Base-by-base conservation (phyloP, 805 yeast genomes). In the Starmerella gropengiesseri region DNA sequence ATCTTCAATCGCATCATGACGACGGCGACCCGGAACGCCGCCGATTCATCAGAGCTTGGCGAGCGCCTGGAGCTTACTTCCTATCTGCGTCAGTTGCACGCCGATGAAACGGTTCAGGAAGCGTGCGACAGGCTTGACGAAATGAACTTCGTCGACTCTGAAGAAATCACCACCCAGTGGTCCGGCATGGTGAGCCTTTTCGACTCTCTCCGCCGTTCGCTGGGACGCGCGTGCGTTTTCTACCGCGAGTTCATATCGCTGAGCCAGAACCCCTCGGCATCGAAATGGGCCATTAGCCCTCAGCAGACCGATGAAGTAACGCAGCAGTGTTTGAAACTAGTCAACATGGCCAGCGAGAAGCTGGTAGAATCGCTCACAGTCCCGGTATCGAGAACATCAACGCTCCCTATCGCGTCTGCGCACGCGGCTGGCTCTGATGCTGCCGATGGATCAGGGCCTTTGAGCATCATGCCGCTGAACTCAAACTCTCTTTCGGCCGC, bases 401-500 rank as follows among this genome's bases (percentile, higher is more conserved):
- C 35, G 3, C 42, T 47, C 25, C 53, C 51, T 7, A 38, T 48
- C 4, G 48, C 54, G 2, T 27, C 51, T 3, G 43, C 41, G 13
- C 48, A 48, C 36, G 32, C 34, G 18, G 35, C 41, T 28, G 32
- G 22, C 11, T 26, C 33, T 26, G 14, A 35, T 21, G 46, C 29
- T 5, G 23, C 7, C 17, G 22, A 29, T 13, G 18, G 7, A 23
- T 31, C 31, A n/a, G 42, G 38, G 1, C 35, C 50, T 6, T 73
- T 65, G 56, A 78, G 78, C 1, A 77, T 76, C 52, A 55, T 78
- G 18, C 87, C 89, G 3, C 78, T 79, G 1, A 65, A 66, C 41
- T 67, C 85, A 1, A 81, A 79, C 54, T 71, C 80, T 7, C 61
- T 81, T 19, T 68, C 82, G 35, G 67, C 80, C 2, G 57, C 76